Conservation (phyloP, 768 basidiomycete genomes). For the Trametes meyenii region DNA sequence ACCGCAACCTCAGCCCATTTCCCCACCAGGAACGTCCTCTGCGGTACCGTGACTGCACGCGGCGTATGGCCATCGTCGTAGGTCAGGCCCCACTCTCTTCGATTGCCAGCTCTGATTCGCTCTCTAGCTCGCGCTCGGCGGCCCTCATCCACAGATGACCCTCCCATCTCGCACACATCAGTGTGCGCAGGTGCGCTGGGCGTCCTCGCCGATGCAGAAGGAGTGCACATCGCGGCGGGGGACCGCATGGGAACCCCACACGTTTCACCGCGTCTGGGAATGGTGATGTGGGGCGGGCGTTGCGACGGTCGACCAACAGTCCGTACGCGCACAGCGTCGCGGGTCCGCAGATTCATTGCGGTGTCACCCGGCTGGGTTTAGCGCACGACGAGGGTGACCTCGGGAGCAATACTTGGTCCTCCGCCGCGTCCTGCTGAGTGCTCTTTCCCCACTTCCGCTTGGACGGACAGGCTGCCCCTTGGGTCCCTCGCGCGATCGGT, state of each 20-base stretch:
- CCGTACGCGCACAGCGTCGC: not conserved
- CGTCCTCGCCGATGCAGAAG: too few relatives aligned
- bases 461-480: constrained; percentile 3
- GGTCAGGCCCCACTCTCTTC: not conserved
- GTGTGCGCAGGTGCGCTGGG: too few relatives aligned
- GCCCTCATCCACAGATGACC: not conserved
- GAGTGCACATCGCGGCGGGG: not conserved
- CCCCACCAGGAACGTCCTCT: not conserved
- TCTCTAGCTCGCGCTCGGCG: too few relatives aligned
- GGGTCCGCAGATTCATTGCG: not conserved
- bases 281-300: constrained; percentile 10
- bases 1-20: not conserved
- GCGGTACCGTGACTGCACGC: not conserved
- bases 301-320: constrained; percentile 3
- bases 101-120: not conserved
- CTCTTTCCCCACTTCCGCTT: not conserved
- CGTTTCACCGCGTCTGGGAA: not conserved
- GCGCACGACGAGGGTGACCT: not conserved
- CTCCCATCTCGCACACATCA: not conserved
- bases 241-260: not conserved
- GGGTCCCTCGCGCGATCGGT: not conserved
- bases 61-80: not conserved
- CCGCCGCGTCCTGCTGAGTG: constrained; percentile 10
- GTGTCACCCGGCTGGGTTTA: too few relatives aligned
- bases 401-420: constrained; percentile 8